Evolutionary conservation across 75 land plant genomes (phyloP).

Genomic region (Pinus tabuliformis): DNA sequence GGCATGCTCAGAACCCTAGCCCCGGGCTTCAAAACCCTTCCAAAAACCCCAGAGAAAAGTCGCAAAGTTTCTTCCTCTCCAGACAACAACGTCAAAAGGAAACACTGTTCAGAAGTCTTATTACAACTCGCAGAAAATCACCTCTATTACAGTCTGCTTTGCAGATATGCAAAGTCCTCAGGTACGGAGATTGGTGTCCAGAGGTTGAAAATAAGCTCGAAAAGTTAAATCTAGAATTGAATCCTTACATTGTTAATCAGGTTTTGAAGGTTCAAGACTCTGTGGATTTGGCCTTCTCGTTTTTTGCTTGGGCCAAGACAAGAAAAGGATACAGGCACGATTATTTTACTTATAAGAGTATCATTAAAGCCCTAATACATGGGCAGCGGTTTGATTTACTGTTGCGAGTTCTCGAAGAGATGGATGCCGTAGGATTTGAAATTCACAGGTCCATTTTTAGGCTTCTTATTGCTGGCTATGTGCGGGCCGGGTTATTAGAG

Average conservation of each 20-base stretch:
- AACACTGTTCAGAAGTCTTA: not conserved
- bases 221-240: slow-evolving; percentile 15
- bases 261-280: slow-evolving; percentile 21
- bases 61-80: not conserved
- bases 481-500: slow-evolving; percentile 36
- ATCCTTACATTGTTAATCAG: slow-evolving; percentile 24
- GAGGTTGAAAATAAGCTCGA: slow-evolving; percentile 22
- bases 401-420: slow-evolving; percentile 6
- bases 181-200: slow-evolving; percentile 17
- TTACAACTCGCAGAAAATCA: not conserved
- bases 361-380: slow-evolving; percentile 13
- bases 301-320: slow-evolving; percentile 31
- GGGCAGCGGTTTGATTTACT: slow-evolving; percentile 10
- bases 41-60: not conserved
- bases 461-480: slow-evolving; percentile 32
- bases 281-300: slow-evolving; percentile 16
- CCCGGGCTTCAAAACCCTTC: not conserved
- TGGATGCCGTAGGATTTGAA: slow-evolving; percentile 16
- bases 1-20: not conserved
- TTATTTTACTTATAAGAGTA: slow-evolving; percentile 12
- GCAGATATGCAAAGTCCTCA: slow-evolving; percentile 5
- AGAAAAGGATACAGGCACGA: slow-evolving; percentile 15
- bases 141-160: not conserved
- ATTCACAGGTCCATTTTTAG: slow-evolving; percentile 31
- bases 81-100: slow-evolving; percentile 7